phyloP scores from a whole-genome alignment of 2,329 filamentous ascomycete species.

The Alternaria ethzedia region DNA sequence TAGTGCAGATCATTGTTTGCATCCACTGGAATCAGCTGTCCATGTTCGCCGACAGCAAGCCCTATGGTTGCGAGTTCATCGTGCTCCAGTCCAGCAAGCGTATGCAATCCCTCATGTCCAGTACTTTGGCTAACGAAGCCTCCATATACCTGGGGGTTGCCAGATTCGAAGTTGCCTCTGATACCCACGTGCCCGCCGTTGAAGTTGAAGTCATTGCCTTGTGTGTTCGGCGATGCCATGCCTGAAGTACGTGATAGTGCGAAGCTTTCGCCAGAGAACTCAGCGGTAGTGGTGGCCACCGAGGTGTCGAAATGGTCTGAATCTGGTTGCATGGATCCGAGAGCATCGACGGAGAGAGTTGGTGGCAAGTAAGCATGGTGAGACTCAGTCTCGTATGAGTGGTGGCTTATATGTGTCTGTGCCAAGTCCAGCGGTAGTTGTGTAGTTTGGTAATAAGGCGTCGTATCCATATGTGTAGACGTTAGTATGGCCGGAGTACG shows the following conservation, averaged over 20 bases:
- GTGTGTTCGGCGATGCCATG: constrained; percentile 18
- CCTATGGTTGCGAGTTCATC: constrained; percentile 21
- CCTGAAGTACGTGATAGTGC: constrained; percentile 31
- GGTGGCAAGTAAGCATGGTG: constrained; percentile 21
- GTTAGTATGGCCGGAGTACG: not conserved
- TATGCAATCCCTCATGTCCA: not conserved
- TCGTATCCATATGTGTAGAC: not conserved
- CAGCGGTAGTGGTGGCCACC: constrained; percentile 24
- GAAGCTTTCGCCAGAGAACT: constrained; percentile 36
- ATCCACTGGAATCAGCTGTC: constrained; percentile 17
- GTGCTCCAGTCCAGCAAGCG: constrained; percentile 27
- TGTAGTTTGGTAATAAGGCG: constrained; percentile 23
- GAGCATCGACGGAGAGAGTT: constrained; percentile 35
- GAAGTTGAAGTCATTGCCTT: constrained; percentile 51
- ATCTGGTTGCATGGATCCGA: constrained; percentile 29
- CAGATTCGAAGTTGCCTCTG: constrained; percentile 43
- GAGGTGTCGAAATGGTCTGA: constrained; percentile 32
- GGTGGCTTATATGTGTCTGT: constrained; percentile 9
- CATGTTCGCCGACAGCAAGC: constrained; percentile 16
- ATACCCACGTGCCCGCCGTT: constrained; percentile 49
- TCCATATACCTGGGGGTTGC: constrained; percentile 33
- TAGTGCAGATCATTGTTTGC: constrained; percentile 8
- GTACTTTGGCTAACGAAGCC: constrained; percentile 6
- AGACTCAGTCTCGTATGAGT: constrained; percentile 23
- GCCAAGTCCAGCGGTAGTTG: constrained; percentile 21